A percentile compares a stretch with the other conserved stretches of the same genome.
These are phyloP conservation scores for Sporobolomyces pararoseus DNA, from an alignment of 768 basidiomycete genomes.

Conservation along the genomic window DNA sequence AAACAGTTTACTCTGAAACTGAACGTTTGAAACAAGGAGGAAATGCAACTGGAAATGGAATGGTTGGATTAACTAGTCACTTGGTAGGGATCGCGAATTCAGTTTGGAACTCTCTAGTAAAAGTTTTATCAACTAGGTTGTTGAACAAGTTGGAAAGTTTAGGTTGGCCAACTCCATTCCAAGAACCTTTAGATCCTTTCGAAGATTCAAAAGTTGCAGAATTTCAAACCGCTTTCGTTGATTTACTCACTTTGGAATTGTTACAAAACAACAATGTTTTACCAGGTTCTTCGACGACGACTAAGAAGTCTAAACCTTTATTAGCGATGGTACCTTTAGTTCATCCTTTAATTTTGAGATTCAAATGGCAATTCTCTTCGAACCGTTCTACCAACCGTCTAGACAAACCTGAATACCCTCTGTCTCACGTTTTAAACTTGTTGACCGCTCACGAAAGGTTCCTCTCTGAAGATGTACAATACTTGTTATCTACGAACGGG, in stretches of 20 bases:
- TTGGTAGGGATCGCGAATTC: conserved; percentile 62
- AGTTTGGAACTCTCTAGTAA: conserved; percentile 37
- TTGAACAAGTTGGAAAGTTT: conserved; percentile 65
- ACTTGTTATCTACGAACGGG: conserved; percentile 62
- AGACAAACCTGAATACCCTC: conserved; percentile 99
- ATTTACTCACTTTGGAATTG: conserved; percentile 70
- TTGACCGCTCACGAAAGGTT: conserved; percentile 78
- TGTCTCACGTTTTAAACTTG: conserved; percentile 82
- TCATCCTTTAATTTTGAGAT: conserved; percentile 75
- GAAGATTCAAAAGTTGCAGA: conserved; percentile 54
- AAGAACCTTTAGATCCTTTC: conserved; percentile 49
- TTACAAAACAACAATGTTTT: conserved; percentile 48
- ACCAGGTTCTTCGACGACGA: background rate
- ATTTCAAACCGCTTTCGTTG: conserved; percentile 75
- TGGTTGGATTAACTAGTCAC: conserved; percentile 49
- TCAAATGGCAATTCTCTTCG: conserved; percentile 92
- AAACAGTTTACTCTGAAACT: conserved; percentile 49
- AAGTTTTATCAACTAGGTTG: conserved; percentile 49
- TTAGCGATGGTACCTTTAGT: conserved; percentile 82
- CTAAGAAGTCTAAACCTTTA: conserved; percentile 51
- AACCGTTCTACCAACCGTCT: conserved; percentile 78
- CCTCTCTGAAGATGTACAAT: conserved; percentile 71
- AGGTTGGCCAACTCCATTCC: conserved; percentile 82
- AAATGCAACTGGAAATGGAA: background rate
- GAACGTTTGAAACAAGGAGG: conserved; percentile 27